These are phyloP conservation scores for Grosmannia serpens DNA, from an alignment of 2,329 filamentous ascomycete genomes.

Conservation along the genomic window DNA sequence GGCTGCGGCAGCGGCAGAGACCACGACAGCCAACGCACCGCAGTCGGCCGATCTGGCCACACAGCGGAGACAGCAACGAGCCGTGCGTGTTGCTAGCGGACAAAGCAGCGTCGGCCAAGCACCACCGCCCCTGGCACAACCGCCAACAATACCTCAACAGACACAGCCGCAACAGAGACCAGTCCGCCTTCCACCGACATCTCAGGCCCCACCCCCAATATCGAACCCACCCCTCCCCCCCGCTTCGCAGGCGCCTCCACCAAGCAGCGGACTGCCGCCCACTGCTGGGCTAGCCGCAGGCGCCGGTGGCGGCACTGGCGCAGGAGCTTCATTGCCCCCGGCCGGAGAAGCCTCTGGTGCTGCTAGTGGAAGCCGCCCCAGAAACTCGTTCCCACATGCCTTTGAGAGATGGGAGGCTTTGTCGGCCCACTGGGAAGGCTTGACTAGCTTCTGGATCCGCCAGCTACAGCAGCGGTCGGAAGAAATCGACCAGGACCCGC, in stretches of 20 bases:
- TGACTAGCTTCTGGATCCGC: constrained; percentile 95
- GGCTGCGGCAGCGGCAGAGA: constrained; percentile 8
- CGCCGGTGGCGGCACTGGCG: background rate
- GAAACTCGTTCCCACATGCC: constrained; percentile 82
- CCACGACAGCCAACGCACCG: constrained; percentile 10
- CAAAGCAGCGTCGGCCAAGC: constrained; percentile 6
- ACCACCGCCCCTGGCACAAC: constrained; percentile 4
- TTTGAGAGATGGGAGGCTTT: constrained; percentile 97
- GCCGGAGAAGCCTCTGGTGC: constrained; percentile 21
- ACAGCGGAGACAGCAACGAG: constrained; percentile 23
- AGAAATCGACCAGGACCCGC: constrained; percentile 68
- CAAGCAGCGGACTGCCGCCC: background rate
- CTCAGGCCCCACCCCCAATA: background rate
- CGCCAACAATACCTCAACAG: constrained; percentile 9
- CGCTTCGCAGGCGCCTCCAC: background rate
- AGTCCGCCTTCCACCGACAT: constrained; percentile 2
- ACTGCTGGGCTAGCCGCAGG: constrained; percentile 6
- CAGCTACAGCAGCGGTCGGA: constrained; percentile 83
- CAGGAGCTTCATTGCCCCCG: constrained; percentile 8
- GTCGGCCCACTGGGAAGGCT: constrained; percentile 94
- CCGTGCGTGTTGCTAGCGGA: constrained; percentile 13
- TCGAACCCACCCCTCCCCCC: background rate
- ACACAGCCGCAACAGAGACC: constrained; percentile 1
- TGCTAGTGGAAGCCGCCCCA: constrained; percentile 26
- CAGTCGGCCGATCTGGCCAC: constrained; percentile 22